A percentile compares a stretch with the other conserved stretches of the same genome.
Evolutionary conservation across 108 stramenopile species (phyloP).

Genomic region (Cyclotella kingstonii): DNA sequence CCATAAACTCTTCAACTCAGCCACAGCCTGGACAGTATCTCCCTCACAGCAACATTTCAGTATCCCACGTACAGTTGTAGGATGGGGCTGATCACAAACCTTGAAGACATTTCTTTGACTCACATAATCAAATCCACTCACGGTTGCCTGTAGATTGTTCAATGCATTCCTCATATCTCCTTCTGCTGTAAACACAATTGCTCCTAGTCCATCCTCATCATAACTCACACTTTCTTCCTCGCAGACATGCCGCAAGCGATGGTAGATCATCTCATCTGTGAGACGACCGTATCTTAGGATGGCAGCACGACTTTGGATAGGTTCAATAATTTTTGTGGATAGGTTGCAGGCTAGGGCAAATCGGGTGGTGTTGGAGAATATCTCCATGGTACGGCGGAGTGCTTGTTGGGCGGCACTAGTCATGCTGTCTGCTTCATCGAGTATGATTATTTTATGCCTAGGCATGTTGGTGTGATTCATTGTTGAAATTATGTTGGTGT

Average conservation of each 20-base stretch:
- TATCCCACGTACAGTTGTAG: slow-evolving; percentile 80
- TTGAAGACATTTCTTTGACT: slow-evolving; percentile 91
- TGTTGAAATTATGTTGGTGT: not conserved
- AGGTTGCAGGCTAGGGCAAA: slow-evolving; percentile 99
- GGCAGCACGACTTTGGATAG: slow-evolving; percentile 98
- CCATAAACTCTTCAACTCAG: slow-evolving; percentile 55
- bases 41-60: slow-evolving; percentile 65
- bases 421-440: slow-evolving; percentile 99
- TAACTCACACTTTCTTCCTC: slow-evolving; percentile 83
- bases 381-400: slow-evolving; percentile 96
- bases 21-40: slow-evolving; percentile 62
- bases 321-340: slow-evolving; percentile 98
- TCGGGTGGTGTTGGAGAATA: slow-evolving; percentile 95
- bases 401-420: slow-evolving; percentile 98
- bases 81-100: slow-evolving; percentile 99
- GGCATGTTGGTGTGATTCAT: not conserved
- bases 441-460: slow-evolving; percentile 96
- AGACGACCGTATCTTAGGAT: slow-evolving; percentile 94
- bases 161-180: slow-evolving; percentile 99
- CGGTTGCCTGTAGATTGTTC: slow-evolving; percentile 96
- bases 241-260: slow-evolving; percentile 86
- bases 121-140: slow-evolving; percentile 82
- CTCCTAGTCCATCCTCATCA: slow-evolving; percentile 89
- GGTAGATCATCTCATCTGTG: slow-evolving; percentile 88
- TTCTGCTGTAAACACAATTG: slow-evolving; percentile 98